A percentile compares a stretch with the other conserved stretches of the same genome.
Conservation (phyloP, 768 basidiomycete genomes). For the Candolleomyces eurysporus region DNA sequence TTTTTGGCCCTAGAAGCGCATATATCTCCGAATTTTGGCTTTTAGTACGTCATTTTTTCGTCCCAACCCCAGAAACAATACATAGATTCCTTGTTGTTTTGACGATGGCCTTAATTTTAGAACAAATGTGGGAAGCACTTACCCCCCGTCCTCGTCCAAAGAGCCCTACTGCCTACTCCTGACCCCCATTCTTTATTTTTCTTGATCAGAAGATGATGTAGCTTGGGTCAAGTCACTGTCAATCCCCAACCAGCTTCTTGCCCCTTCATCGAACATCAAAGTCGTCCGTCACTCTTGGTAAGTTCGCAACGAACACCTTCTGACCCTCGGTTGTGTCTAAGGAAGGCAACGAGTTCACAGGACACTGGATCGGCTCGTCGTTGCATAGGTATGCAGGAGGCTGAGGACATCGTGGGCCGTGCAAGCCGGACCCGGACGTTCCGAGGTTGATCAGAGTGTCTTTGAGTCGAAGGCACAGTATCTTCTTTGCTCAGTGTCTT, state of each 20-base stretch:
- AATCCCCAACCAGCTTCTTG: background rate
- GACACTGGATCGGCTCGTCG: too few relatives aligned
- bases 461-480: too few relatives aligned
- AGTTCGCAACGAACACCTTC: background rate
- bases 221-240: slow-evolving; percentile 13
- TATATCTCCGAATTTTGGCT: slow-evolving; percentile 17
- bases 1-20: slow-evolving; percentile 14
- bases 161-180: background rate
- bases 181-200: background rate
- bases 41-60: background rate
- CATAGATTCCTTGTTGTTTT: background rate
- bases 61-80: background rate
- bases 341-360: too few relatives aligned
- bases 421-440: too few relatives aligned
- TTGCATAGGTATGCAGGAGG: too few relatives aligned
- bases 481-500: too few relatives aligned
- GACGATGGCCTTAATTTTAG: background rate
- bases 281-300: background rate
- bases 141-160: background rate
- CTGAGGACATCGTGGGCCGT: too few relatives aligned
- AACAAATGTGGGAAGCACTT: background rate
- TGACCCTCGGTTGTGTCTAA: too few relatives aligned
- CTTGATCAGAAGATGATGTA: slow-evolving; percentile 7
- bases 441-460: too few relatives aligned
- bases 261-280: slow-evolving; percentile 1